Evolutionary conservation across 306 rosid genomes (phyloP).

Genomic region (Cercis canadensis): DNA sequence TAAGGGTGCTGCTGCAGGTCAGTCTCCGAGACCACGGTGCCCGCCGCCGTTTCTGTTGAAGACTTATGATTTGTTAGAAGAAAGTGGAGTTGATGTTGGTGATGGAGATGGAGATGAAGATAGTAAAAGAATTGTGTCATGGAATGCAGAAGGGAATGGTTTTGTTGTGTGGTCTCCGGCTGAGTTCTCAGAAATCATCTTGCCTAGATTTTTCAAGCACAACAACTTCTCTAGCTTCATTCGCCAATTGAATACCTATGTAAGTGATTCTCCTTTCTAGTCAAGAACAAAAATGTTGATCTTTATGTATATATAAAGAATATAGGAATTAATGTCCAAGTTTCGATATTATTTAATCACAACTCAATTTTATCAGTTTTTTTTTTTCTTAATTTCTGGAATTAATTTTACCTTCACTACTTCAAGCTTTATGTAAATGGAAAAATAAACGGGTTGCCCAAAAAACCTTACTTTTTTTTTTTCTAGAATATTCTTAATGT

Average conservation of each 20-base stretch:
- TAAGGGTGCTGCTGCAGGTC: neutral
- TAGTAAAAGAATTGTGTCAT: constrained; percentile 52
- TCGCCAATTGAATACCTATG: constrained; percentile 85
- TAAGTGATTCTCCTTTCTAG: constrained; percentile 18
- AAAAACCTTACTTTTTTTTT: no score
- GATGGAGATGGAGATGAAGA: constrained; percentile 2
- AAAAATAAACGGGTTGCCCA: no score
- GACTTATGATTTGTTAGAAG: constrained; percentile 54
- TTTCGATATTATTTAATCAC: no score
- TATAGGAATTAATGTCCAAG: no score
- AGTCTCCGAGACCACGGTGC: constrained; percentile 43
- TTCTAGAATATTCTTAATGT: no score
- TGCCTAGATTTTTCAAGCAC: constrained; percentile 89
- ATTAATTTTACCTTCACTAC: neutral
- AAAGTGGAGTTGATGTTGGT: constrained; percentile 2
- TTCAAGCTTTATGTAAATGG: no score
- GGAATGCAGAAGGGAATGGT: constrained; percentile 75
- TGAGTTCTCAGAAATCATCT: constrained; percentile 70
- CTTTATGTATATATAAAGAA: no score
- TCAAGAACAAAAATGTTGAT: no score
- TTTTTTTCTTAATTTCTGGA: no score
- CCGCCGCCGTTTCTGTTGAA: constrained; percentile 57
- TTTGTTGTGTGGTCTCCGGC: constrained; percentile 90
- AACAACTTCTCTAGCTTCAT: constrained; percentile 94
- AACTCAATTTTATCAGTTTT: no score